Conservation (phyloP, 108 stramenopile species). For the Nannochloropsis oceanica region DNA sequence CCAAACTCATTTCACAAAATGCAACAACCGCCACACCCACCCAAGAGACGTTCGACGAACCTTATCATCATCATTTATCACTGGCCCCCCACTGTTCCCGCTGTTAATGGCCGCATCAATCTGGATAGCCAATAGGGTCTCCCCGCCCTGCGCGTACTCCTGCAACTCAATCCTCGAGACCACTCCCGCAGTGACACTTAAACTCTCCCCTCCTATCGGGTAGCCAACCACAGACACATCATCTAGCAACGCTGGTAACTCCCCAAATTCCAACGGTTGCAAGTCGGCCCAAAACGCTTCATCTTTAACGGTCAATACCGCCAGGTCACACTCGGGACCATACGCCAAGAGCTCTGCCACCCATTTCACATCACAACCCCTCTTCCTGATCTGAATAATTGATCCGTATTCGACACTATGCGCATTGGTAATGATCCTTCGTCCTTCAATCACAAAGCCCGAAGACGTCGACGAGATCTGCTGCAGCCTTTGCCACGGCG, state of each 20-base stretch:
- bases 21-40: too few species aligned
- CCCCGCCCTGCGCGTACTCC: conserved; percentile 30
- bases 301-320: conserved; percentile 27
- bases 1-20: too few species aligned
- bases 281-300: conserved; percentile 27
- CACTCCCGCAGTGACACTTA: conserved; percentile 49
- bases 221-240: conserved; percentile 55
- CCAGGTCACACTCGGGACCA: conserved; percentile 36
- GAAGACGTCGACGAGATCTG: conserved; percentile 31
- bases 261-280: conserved; percentile 11
- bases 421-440: conserved; percentile 52
- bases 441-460: conserved; percentile 30
- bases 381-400: conserved; percentile 37
- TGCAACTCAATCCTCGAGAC: conserved; percentile 51
- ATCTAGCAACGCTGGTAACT: conserved; percentile 44
- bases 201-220: conserved; percentile 48
- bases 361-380: conserved; percentile 17
- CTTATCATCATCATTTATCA: conserved; percentile 44
- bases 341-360: conserved; percentile 4
- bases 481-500: conserved; percentile 34
- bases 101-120: conserved; percentile 57
- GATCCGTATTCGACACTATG: conserved; percentile 47
- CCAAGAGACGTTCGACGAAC: neutral
- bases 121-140: conserved; percentile 46
- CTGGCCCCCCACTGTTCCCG: conserved; percentile 50